phyloP scores from a whole-genome alignment of 768 basidiomycete species.

The Calocybe cyanea region DNA sequence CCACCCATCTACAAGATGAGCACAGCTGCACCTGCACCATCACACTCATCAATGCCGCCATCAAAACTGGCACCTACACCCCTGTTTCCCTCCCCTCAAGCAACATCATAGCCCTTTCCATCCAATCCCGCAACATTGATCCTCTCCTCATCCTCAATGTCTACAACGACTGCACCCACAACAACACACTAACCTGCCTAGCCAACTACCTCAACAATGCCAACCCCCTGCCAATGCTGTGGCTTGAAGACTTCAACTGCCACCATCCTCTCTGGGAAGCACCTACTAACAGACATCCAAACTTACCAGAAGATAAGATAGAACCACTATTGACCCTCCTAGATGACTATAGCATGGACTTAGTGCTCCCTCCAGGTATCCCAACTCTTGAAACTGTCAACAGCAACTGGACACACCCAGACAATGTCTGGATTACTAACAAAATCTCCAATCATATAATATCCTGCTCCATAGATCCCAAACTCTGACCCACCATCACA shows the following conservation, averaged over 20 bases:
- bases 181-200: conserved; percentile 1
- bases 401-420: neutral
- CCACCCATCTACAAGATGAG: neutral
- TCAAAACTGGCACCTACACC: neutral
- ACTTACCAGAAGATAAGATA: neutral
- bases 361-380: neutral
- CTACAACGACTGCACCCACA: conserved; percentile 9
- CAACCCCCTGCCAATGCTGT: neutral
- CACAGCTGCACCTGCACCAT: neutral
- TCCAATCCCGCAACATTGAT: neutral
- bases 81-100: neutral
- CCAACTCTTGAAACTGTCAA: neutral
- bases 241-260: conserved; percentile 1
- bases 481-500: conserved; percentile 12
- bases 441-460: neutral
- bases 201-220: neutral
- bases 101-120: neutral
- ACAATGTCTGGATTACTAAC: conserved; percentile 1
- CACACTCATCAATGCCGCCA: conserved; percentile 5
- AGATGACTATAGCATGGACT: neutral
- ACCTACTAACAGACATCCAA: neutral
- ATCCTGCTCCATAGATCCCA: neutral
- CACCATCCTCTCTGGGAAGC: conserved; percentile 6
- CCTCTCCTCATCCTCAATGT: neutral
- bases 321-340: conserved; percentile 1